A percentile compares a stretch with the other conserved stretches of the same genome.
phyloP scores from a whole-genome alignment of 768 basidiomycete genomes.

The Pleurotus eryngii region DNA sequence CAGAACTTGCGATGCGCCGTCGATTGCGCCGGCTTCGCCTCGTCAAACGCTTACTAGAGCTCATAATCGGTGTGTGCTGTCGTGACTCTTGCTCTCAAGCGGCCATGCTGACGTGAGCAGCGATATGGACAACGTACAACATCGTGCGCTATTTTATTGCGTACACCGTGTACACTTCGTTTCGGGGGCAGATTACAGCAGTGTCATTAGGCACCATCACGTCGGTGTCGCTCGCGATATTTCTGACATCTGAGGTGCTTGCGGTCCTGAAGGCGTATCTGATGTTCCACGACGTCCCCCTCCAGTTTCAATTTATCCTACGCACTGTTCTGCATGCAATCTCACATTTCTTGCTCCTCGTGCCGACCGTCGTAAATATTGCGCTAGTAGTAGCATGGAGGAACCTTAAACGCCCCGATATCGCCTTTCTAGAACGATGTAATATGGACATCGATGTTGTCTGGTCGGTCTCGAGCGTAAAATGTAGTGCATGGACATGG shows the following conservation, averaged over 20 bases:
- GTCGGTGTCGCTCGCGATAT: conserved; percentile 36
- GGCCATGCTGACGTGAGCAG: conserved; percentile 31
- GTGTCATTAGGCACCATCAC: conserved; percentile 49
- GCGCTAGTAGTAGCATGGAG: conserved; percentile 54
- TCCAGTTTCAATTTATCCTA: conserved; percentile 26
- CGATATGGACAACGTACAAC: conserved; percentile 57
- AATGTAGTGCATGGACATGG: conserved; percentile 37
- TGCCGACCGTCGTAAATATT: conserved; percentile 53
- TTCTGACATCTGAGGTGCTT: conserved; percentile 33
- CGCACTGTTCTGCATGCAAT: conserved; percentile 34
- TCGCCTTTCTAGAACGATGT: conserved; percentile 45
- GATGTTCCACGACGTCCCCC: conserved; percentile 26
- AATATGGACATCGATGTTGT: conserved; percentile 62
- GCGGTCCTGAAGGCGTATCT: conserved; percentile 37
- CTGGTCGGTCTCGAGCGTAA: conserved; percentile 45
- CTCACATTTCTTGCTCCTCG: conserved; percentile 45
- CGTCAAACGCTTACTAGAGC: conserved; percentile 26
- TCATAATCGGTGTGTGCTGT: conserved; percentile 34
- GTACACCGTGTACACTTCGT: conserved; percentile 39
- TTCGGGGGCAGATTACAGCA: conserved; percentile 37
- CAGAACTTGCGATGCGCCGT: conserved; percentile 20
- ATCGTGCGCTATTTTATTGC: conserved; percentile 65
- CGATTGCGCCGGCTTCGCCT: conserved; percentile 27
- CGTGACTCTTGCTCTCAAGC: conserved; percentile 9
- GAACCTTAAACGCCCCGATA: conserved; percentile 29